Percentiles rank a stretch among this genome's conserved stretches.
Conservation (phyloP, 257 asterid genomes). For the Hygrophila difformis region DNA sequence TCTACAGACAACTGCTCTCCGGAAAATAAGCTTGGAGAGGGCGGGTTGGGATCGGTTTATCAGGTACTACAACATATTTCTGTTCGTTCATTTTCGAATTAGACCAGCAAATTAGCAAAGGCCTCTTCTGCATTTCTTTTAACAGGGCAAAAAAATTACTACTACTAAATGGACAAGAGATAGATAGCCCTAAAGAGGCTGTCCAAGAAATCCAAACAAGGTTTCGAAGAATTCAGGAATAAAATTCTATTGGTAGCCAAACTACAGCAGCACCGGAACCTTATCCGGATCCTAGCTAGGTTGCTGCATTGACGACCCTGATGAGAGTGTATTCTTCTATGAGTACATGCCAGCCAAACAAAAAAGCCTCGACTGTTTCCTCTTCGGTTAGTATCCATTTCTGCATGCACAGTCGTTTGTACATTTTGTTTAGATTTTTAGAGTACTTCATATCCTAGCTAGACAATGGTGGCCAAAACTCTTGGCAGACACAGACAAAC, state of each 20-base stretch:
- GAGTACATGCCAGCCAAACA: slow-evolving; percentile 42
- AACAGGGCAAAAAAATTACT: slow-evolving; percentile 34
- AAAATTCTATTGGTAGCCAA: slow-evolving; percentile 28
- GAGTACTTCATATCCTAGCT: neutral
- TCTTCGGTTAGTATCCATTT: slow-evolving; percentile 29
- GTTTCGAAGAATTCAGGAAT: slow-evolving; percentile 32
- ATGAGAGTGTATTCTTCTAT: slow-evolving; percentile 32
- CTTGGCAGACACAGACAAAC: slow-evolving; percentile 19
- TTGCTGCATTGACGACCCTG: slow-evolving; percentile 21
- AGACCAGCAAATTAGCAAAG: neutral
- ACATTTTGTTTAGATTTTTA: neutral
- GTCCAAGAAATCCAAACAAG: slow-evolving; percentile 36
- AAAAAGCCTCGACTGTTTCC: slow-evolving; percentile 32
- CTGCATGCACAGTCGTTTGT: neutral
- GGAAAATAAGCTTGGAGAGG: slow-evolving; percentile 43
- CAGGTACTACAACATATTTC: slow-evolving; percentile 22
- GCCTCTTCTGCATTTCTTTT: neutral
- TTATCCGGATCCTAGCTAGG: slow-evolving; percentile 35
- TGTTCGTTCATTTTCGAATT: neutral
- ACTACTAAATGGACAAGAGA: slow-evolving; percentile 25
- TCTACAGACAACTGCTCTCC: slow-evolving; percentile 35
- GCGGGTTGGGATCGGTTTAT: slow-evolving; percentile 57
- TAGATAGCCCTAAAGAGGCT: slow-evolving; percentile 42
- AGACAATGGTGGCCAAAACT: neutral
- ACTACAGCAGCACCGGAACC: slow-evolving; percentile 39